Evolutionary conservation across 306 rosid species (phyloP).

Genomic region (Morella rubra): DNA sequence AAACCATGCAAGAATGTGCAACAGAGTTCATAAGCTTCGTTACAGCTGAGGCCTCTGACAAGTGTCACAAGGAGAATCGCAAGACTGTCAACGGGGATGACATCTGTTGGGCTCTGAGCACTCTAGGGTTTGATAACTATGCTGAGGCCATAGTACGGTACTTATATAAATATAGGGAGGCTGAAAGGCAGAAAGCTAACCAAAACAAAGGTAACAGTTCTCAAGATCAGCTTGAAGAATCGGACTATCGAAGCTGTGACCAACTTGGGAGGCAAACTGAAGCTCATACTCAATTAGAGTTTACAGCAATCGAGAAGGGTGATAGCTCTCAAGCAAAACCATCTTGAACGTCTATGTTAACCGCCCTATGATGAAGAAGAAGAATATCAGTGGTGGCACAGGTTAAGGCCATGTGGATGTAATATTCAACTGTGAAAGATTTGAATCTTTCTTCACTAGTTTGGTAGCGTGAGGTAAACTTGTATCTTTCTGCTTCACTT

Average conservation of each 20-base stretch:
- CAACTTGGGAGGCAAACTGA: conserved; percentile 14
- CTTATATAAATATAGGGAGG: conserved; percentile 52
- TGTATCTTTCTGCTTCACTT: conserved; percentile 24
- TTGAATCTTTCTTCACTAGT: conserved; percentile 5
- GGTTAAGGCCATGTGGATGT: not conserved
- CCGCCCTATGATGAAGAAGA: not conserved
- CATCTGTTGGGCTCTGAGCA: conserved; percentile 78
- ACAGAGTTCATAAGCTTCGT: conserved; percentile 89
- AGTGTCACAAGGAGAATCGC: conserved; percentile 88
- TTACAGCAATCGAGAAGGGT: conserved; percentile 37
- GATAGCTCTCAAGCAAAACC: conserved; percentile 33
- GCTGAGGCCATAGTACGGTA: conserved; percentile 57
- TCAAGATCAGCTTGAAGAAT: conserved; percentile 7
- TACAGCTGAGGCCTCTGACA: conserved; percentile 79
- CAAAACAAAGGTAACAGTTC: conserved; percentile 21
- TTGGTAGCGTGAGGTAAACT: conserved; percentile 30
- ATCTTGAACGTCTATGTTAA: conserved; percentile 21
- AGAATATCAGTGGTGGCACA: not conserved
- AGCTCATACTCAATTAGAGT: conserved; percentile 26
- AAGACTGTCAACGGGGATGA: conserved; percentile 87
- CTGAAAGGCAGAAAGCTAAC: conserved; percentile 44
- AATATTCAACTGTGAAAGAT: not conserved
- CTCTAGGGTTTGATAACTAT: conserved; percentile 79
- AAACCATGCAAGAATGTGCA: conserved; percentile 79
- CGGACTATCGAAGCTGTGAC: not conserved